Evolutionary conservation across 2,329 filamentous ascomycete genomes (phyloP).

Genomic region (Diaporthe nobilis): DNA sequence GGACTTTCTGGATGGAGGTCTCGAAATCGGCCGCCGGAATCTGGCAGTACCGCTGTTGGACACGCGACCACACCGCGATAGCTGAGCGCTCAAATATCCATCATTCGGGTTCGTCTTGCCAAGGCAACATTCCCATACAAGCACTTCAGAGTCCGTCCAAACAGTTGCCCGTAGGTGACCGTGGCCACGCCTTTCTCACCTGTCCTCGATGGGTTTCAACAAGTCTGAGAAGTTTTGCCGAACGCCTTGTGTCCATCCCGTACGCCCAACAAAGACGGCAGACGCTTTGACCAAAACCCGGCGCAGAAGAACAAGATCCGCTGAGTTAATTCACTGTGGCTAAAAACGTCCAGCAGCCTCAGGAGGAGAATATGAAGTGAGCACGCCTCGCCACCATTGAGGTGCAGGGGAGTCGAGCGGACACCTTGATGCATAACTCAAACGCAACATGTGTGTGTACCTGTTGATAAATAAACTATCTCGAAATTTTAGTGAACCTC

Average conservation of each 20-base stretch:
- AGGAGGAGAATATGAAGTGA: not conserved
- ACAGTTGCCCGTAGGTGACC: not conserved
- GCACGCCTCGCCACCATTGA: not conserved
- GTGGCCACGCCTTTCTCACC: not conserved
- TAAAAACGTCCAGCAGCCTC: too few relatives aligned
- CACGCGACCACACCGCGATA: not conserved
- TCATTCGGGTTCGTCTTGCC: not conserved
- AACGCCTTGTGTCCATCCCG: not conserved
- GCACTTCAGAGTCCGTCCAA: not conserved
- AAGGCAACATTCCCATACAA: not conserved
- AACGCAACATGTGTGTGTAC: not conserved
- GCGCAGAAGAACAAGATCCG: not conserved
- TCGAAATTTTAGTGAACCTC: too few relatives aligned
- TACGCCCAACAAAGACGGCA: not conserved
- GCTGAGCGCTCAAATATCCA: not conserved
- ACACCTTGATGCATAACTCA: not conserved
- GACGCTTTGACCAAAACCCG: not conserved
- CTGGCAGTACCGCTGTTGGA: not conserved
- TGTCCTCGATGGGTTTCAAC: not conserved
- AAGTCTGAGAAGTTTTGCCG: not conserved
- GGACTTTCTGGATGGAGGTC: not conserved
- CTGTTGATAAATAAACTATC: not conserved
- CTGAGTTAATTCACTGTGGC: not conserved
- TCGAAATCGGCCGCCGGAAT: not conserved
- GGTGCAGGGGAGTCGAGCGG: too few relatives aligned